Evolutionary conservation across 495 filamentous ascomycete species (phyloP).

Genomic region (Aspergillus cristatus): DNA sequence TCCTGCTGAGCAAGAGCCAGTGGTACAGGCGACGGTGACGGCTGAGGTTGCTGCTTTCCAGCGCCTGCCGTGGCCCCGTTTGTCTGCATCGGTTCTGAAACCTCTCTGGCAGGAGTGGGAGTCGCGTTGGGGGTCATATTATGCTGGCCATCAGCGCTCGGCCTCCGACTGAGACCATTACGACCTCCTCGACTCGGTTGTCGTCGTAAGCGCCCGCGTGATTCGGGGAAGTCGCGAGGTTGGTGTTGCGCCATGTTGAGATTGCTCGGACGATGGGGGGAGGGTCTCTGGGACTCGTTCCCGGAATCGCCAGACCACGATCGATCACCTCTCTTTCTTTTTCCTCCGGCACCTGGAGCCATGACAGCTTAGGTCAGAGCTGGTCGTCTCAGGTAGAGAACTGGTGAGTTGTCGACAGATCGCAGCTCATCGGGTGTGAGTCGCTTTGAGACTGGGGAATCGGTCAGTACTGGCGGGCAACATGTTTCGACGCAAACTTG

Average conservation of each 20-base stretch:
- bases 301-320: slow-evolving; percentile 41
- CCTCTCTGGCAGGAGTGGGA: slow-evolving; percentile 15
- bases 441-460: slow-evolving; percentile 12
- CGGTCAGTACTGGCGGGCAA: slow-evolving; percentile 8
- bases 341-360: slow-evolving; percentile 45
- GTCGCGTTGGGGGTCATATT: slow-evolving; percentile 25
- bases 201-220: slow-evolving; percentile 36
- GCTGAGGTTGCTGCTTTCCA: slow-evolving; percentile 6
- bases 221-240: slow-evolving; percentile 36
- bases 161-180: slow-evolving; percentile 24
- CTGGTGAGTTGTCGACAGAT: slow-evolving; percentile 22
- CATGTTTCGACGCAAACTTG: background rate
- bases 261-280: slow-evolving; percentile 55
- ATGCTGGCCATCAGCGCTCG: slow-evolving; percentile 21
- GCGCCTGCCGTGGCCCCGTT: slow-evolving; percentile 14
- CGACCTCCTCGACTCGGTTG: slow-evolving; percentile 34
- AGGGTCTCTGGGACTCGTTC: slow-evolving; percentile 47
- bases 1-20: background rate
- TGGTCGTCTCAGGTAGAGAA: slow-evolving; percentile 21
- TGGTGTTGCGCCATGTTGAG: slow-evolving; percentile 50
- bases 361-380: slow-evolving; percentile 25
- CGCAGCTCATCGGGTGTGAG: slow-evolving; percentile 32
- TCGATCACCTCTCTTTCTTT: slow-evolving; percentile 51
- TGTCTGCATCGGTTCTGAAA: slow-evolving; percentile 14
- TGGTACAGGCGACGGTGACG: slow-evolving; percentile 14